A percentile compares a stretch with the other conserved stretches of the same genome.
Conservation (phyloP, 1,284 basidiomycete genomes). For the Boletus mariae region DNA sequence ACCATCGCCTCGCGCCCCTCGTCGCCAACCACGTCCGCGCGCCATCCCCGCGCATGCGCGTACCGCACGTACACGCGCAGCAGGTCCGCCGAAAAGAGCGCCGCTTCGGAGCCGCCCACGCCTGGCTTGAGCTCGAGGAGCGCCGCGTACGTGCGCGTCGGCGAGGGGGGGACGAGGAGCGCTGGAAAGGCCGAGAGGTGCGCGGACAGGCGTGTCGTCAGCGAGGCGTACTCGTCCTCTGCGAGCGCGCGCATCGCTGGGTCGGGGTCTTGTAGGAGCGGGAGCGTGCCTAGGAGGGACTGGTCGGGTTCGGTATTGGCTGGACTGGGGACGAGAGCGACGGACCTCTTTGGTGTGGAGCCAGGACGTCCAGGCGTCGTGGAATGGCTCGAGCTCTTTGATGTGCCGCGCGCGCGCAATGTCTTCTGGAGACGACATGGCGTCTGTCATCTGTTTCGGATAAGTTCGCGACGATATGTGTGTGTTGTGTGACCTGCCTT, state of each 20-base stretch:
- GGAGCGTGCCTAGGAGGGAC: constrained; percentile 46
- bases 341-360: constrained; percentile 41
- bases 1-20: constrained; percentile 85
- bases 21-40: constrained; percentile 23
- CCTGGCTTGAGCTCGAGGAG: constrained; percentile 91
- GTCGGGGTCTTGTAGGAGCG: constrained; percentile 74
- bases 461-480: no score
- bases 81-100: constrained; percentile 79
- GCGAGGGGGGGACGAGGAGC: constrained; percentile 69
- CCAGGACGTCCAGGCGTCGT: constrained; percentile 51
- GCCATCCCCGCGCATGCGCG: constrained; percentile 52
- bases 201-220: constrained; percentile 47
- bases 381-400: constrained; percentile 52
- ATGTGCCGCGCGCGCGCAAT: constrained; percentile 43
- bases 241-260: constrained; percentile 76
- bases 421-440: constrained; percentile 37
- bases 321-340: neutral
- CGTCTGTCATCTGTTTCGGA: constrained; percentile 27
- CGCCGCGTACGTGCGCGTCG: constrained; percentile 66
- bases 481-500: constrained; percentile 20
- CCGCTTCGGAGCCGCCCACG: constrained; percentile 88
- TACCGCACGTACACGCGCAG: constrained; percentile 82
- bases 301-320: no score
- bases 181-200: constrained; percentile 61
- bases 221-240: constrained; percentile 58